Percentiles rank a stretch among this genome's conserved stretches.
These are phyloP conservation scores for Suhomyces pyralidae DNA, from an alignment of 805 yeast species.

Conservation along the genomic window DNA sequence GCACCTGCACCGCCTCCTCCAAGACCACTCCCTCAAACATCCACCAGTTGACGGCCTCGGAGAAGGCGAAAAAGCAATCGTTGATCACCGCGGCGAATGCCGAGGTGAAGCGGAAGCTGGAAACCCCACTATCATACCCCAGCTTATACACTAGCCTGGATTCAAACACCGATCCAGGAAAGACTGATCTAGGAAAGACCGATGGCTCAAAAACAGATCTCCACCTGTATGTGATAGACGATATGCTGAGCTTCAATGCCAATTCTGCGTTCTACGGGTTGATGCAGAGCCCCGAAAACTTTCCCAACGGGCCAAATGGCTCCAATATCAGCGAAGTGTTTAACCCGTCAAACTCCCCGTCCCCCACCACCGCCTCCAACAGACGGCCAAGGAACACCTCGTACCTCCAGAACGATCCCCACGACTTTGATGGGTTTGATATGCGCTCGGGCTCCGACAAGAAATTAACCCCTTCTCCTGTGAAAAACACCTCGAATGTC, in stretches of 20 bases:
- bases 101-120: constrained; percentile 7
- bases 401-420: not conserved
- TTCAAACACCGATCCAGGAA: no score
- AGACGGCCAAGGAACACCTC: constrained; percentile 2
- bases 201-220: not conserved
- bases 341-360: constrained; percentile 5
- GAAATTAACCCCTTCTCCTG: not conserved
- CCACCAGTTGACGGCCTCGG: constrained; percentile 12
- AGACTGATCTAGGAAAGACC: no score
- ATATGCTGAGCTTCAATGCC: constrained; percentile 30
- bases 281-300: constrained; percentile 13
- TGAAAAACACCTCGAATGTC: not conserved
- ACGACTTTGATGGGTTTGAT: not conserved
- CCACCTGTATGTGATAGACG: constrained; percentile 24
- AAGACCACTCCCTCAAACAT: constrained; percentile 4
- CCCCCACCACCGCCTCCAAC: constrained; percentile 3
- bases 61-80: constrained; percentile 16
- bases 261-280: constrained; percentile 29
- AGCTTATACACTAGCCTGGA: no score
- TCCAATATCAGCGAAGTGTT: not conserved
- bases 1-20: constrained; percentile 34
- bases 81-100: constrained; percentile 14
- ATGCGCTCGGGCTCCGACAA: not conserved
- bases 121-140: no score
- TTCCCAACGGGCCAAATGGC: not conserved